phyloP scores from a whole-genome alignment of 1,139 yeast species.

The Sugiyamaella paludigena region DNA sequence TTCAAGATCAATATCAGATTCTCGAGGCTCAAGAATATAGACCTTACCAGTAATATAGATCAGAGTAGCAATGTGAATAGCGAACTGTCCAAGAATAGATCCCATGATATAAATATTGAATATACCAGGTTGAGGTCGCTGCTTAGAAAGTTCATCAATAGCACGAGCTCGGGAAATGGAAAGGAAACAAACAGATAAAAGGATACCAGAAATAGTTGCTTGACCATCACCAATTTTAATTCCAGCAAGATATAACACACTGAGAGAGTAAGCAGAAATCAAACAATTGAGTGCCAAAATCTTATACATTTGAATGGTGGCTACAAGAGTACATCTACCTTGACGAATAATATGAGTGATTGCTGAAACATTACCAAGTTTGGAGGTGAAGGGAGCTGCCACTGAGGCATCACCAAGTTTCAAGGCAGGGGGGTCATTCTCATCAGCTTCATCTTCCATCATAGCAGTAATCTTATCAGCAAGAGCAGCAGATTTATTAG shows the following conservation, averaged over 20 bases:
- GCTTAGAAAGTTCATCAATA: conserved; percentile 80
- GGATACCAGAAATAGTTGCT: conserved; percentile 87
- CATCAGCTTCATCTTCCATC: conserved; percentile 67
- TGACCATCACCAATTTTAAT: conserved; percentile 98
- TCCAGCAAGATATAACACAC: conserved; percentile 94
- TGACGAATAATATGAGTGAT: conserved; percentile 94
- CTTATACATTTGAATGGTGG: conserved; percentile 98
- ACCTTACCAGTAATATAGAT: conserved; percentile 80
- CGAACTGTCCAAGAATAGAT: conserved; percentile 93
- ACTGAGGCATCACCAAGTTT: conserved; percentile 98
- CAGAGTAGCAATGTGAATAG: conserved; percentile 80
- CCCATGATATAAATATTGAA: conserved; percentile 96
- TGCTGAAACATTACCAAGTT: conserved; percentile 85
- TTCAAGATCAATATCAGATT: conserved; percentile 83
- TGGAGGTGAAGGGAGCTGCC: conserved; percentile 98
- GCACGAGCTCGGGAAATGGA: conserved; percentile 95
- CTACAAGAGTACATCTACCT: conserved; percentile 97
- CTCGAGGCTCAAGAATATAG: conserved; percentile 86
- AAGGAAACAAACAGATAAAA: conserved; percentile 90
- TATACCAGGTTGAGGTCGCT: conserved; percentile 97
- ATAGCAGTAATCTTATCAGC: conserved; percentile 75
- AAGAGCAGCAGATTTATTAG: conserved; percentile 50
- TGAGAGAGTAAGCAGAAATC: conserved; percentile 92
- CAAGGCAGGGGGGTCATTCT: conserved; percentile 85
- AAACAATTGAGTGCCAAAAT: conserved; percentile 94